phyloP scores from a whole-genome alignment of 2,329 filamentous ascomycete genomes.

The Fusarium sp. region DNA sequence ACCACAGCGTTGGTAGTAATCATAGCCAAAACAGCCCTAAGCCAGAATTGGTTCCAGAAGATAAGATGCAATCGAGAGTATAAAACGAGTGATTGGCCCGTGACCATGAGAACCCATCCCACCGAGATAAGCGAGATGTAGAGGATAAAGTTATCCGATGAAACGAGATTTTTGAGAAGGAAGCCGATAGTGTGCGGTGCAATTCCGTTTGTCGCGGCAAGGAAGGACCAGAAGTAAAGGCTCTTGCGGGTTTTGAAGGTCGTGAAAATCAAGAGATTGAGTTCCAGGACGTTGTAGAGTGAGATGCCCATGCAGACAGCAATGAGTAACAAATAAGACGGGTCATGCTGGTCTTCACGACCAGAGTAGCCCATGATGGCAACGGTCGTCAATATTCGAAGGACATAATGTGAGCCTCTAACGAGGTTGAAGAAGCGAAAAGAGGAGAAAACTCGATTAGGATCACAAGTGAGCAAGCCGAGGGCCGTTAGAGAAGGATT shows the following conservation, averaged over 20 bases:
- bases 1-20: constrained; percentile 65
- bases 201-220: constrained; percentile 51
- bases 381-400: not conserved
- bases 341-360: constrained; percentile 7
- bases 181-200: constrained; percentile 57
- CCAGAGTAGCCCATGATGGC: constrained; percentile 24
- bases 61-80: constrained; percentile 73
- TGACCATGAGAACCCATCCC: constrained; percentile 63
- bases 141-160: constrained; percentile 21
- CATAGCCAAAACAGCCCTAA: constrained; percentile 65
- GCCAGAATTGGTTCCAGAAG: constrained; percentile 59
- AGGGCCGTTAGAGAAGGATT: not conserved
- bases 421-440: constrained; percentile 1
- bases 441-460: constrained; percentile 1
- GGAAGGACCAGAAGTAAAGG: constrained; percentile 55
- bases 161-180: constrained; percentile 54
- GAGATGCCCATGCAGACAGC: constrained; percentile 42
- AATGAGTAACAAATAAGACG: not conserved
- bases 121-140: constrained; percentile 47
- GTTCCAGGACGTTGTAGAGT: constrained; percentile 51
- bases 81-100: constrained; percentile 70
- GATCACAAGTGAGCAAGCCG: constrained; percentile 6
- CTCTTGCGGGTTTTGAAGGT: constrained; percentile 50
- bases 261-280: constrained; percentile 47
- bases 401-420: constrained; percentile 9